These are phyloP conservation scores for Akanthomyces muscarius DNA, from an alignment of 2,329 filamentous ascomycete genomes.

Conservation along the genomic window DNA sequence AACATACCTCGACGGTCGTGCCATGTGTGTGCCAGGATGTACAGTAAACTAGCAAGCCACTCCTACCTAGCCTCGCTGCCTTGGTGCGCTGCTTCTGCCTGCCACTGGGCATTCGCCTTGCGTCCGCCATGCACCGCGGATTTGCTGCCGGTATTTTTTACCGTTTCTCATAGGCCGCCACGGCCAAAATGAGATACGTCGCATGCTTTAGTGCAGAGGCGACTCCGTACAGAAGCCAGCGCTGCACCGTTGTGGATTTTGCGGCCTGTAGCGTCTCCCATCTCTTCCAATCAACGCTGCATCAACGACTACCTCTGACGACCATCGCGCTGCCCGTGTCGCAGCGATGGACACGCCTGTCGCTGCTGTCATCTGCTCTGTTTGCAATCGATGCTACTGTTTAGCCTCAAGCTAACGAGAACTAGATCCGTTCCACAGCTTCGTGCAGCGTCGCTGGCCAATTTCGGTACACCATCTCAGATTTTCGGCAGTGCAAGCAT, in stretches of 20 bases:
- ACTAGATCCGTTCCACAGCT: too few relatives aligned
- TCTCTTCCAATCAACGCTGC: not conserved
- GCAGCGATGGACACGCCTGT: not conserved
- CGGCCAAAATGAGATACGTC: conserved; percentile 1
- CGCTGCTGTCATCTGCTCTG: too few relatives aligned
- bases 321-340: not conserved
- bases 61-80: not conserved
- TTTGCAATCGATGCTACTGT: too few relatives aligned
- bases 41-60: not conserved
- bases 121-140: conserved; percentile 2
- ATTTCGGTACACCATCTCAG: not conserved
- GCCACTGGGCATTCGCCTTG: not conserved
- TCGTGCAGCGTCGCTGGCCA: too few relatives aligned
- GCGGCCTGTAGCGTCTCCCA: not conserved
- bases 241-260: not conserved
- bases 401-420: too few relatives aligned
- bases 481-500: too few relatives aligned
- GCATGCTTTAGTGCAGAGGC: conserved; percentile 6
- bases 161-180: not conserved
- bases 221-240: not conserved
- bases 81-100: not conserved
- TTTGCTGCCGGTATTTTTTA: not conserved
- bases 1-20: not conserved
- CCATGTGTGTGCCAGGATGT: not conserved
- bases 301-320: not conserved